Percentiles rank a stretch among this genome's conserved stretches.
Conservation (phyloP, 306 rosid genomes). For the Fragaria nilgerrensis region DNA sequence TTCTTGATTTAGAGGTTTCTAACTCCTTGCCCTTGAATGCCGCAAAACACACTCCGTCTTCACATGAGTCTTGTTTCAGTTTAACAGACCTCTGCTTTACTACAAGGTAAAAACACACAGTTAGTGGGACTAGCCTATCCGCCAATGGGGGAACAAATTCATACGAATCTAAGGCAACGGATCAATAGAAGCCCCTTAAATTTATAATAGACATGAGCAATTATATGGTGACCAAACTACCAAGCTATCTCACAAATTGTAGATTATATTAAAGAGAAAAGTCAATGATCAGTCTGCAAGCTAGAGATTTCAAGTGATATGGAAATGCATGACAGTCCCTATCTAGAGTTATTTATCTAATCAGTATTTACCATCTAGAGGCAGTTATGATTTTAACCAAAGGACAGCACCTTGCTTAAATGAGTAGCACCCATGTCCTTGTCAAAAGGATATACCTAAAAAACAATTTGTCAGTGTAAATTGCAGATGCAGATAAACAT, state of each 20-base stretch:
- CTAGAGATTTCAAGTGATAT: slow-evolving; percentile 29
- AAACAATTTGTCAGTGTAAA: slow-evolving; percentile 43
- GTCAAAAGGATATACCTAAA: slow-evolving; percentile 42
- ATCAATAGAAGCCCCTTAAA: slow-evolving; percentile 24
- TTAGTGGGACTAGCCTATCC: slow-evolving; percentile 25
- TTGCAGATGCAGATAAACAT: slow-evolving; percentile 26
- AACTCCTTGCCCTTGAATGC: slow-evolving; percentile 44
- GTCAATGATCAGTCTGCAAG: slow-evolving; percentile 19
- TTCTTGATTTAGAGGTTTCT: slow-evolving; percentile 40
- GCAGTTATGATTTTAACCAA: slow-evolving; percentile 58
- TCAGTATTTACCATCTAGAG: slow-evolving; percentile 65
- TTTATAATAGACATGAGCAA: slow-evolving; percentile 6
- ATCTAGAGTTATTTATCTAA: slow-evolving; percentile 34
- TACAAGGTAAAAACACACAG: slow-evolving; percentile 40
- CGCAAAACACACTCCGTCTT: slow-evolving; percentile 63
- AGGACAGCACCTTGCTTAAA: slow-evolving; percentile 51
- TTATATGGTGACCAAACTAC: slow-evolving; percentile 22
- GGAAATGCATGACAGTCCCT: slow-evolving; percentile 28
- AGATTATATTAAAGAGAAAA: neutral
- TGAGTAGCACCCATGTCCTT: slow-evolving; percentile 52
- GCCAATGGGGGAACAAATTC: neutral
- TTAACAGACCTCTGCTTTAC: slow-evolving; percentile 59
- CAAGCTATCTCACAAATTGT: slow-evolving; percentile 13
- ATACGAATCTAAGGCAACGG: slow-evolving; percentile 17
- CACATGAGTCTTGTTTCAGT: slow-evolving; percentile 43